Evolutionary conservation across 208 protist genomes (phyloP).

Genomic region (Zelonia costaricensis): DNA sequence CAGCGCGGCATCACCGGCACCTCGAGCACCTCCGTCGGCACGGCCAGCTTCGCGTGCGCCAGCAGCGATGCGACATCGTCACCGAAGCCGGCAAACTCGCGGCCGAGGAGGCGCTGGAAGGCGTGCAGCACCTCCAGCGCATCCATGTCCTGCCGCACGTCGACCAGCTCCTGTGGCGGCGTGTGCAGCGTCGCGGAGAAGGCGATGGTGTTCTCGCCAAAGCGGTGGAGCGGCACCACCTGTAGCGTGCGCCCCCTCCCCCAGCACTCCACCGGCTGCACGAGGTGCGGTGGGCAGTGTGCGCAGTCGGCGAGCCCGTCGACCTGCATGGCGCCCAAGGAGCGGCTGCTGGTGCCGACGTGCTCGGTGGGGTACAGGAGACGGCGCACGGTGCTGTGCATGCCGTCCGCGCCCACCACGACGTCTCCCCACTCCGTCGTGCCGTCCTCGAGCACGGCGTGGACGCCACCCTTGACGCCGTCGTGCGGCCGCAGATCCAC

Average conservation of each 20-base stretch:
- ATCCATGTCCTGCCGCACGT: constrained; percentile 39
- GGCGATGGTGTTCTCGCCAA: constrained; percentile 49
- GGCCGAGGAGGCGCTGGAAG: constrained; percentile 43
- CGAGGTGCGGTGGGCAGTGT: constrained; percentile 39
- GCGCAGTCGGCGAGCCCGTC: constrained; percentile 62
- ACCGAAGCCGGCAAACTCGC: constrained; percentile 64
- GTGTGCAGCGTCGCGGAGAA: constrained; percentile 78
- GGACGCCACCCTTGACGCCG: constrained; percentile 82
- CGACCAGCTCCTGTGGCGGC: constrained; percentile 53
- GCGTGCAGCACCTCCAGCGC: constrained; percentile 48
- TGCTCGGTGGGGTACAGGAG: constrained; percentile 83
- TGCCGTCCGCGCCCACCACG: constrained; percentile 88
- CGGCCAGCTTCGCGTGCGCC: constrained; percentile 45
- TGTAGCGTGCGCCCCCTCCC: constrained; percentile 41
- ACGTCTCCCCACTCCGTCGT: constrained; percentile 87
- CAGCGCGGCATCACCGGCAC: constrained; percentile 90
- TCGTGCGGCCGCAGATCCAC: constrained; percentile 84
- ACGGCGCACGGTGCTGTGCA: constrained; percentile 77
- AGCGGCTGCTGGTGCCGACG: constrained; percentile 60
- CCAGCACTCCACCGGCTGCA: constrained; percentile 72
- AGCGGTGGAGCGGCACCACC: constrained; percentile 43
- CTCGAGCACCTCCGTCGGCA: constrained; percentile 76
- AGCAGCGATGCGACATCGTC: constrained; percentile 39
- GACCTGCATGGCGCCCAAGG: constrained; percentile 79
- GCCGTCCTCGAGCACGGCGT: constrained; percentile 75